Evolutionary conservation across 2,329 filamentous ascomycete genomes (phyloP).

Genomic region (Trichoderma aggressivum): DNA sequence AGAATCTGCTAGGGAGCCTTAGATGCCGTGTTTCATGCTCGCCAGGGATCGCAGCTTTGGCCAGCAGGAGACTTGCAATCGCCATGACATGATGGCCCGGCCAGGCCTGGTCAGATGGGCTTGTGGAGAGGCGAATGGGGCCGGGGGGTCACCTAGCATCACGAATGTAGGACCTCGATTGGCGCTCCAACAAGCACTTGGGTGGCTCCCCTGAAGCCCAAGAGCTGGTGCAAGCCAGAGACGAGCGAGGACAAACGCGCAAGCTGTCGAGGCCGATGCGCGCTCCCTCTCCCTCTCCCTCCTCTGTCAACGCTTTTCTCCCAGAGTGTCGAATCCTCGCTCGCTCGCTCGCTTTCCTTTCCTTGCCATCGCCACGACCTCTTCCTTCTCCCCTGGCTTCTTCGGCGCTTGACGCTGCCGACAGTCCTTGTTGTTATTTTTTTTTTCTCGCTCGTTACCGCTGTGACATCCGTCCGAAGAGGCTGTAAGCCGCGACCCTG

Average conservation of each 20-base stretch:
- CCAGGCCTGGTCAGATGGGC: conserved; percentile 9
- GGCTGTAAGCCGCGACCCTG: conserved; percentile 14
- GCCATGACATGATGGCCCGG: conserved; percentile 10
- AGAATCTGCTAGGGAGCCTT: neutral
- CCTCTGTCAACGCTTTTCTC: neutral
- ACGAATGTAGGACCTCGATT: conserved; percentile 12
- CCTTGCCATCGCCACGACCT: neutral
- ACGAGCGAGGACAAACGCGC: conserved; percentile 3
- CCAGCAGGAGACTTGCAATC: conserved; percentile 1
- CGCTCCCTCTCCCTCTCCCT: neutral
- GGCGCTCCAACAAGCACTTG: conserved; percentile 4
- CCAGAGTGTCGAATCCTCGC: conserved; percentile 1
- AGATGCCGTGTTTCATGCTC: conserved; percentile 14
- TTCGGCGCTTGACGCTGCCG: conserved; percentile 17
- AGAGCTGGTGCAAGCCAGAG: conserved; percentile 10
- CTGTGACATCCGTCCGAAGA: conserved; percentile 5
- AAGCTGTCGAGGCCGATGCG: conserved; percentile 8
- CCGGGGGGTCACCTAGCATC: conserved; percentile 14
- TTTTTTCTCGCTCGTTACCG: conserved; percentile 1
- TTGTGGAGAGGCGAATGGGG: conserved; percentile 13
- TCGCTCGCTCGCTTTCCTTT: conserved; percentile 8
- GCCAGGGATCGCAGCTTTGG: neutral
- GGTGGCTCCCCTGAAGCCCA: conserved; percentile 18
- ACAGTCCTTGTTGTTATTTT: neutral
- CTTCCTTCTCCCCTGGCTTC: neutral